phyloP scores from a whole-genome alignment of 805 yeast genomes.

The Debaryomyces maramus region DNA sequence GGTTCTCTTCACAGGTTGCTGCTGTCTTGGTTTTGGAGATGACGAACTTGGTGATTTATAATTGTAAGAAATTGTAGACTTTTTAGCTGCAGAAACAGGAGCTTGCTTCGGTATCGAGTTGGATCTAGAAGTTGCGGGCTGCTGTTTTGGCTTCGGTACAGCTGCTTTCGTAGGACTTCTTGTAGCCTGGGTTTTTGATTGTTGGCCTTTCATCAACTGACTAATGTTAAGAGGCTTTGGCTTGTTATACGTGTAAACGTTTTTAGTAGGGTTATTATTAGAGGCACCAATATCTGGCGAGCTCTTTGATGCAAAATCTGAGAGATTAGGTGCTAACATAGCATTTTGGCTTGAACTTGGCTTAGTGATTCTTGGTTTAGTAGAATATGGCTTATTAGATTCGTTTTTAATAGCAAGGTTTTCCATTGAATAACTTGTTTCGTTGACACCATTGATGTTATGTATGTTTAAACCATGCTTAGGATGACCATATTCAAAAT shows the following conservation, averaged over 20 bases:
- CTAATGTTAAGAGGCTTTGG: slow-evolving; percentile 41
- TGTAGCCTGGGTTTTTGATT: slow-evolving; percentile 1
- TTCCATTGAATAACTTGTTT: slow-evolving; percentile 19
- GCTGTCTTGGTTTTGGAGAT: slow-evolving; percentile 12
- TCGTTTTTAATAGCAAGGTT: slow-evolving; percentile 20
- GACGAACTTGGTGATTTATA: slow-evolving; percentile 19
- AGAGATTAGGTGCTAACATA: slow-evolving; percentile 17
- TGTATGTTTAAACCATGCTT: not conserved
- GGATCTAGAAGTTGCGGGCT: not conserved
- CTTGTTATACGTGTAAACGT: slow-evolving; percentile 33
- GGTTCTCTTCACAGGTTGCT: slow-evolving; percentile 1
- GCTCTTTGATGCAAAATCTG: slow-evolving; percentile 18
- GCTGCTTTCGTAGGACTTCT: slow-evolving; percentile 1
- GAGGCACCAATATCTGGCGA: slow-evolving; percentile 20
- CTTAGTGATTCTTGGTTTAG: slow-evolving; percentile 5
- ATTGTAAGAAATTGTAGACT: slow-evolving; percentile 33
- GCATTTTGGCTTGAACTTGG: slow-evolving; percentile 13
- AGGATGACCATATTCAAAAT: not conserved
- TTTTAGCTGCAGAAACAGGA: slow-evolving; percentile 13
- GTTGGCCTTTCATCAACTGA: slow-evolving; percentile 28
- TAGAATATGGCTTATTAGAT: not conserved
- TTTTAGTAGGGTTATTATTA: slow-evolving; percentile 3
- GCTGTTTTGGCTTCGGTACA: not conserved
- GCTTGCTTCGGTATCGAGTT: slow-evolving; percentile 2
- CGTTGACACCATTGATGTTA: slow-evolving; percentile 2